These are phyloP conservation scores for Phytophthora litchii DNA, from an alignment of 352 stramenopile species.

Conservation along the genomic window DNA sequence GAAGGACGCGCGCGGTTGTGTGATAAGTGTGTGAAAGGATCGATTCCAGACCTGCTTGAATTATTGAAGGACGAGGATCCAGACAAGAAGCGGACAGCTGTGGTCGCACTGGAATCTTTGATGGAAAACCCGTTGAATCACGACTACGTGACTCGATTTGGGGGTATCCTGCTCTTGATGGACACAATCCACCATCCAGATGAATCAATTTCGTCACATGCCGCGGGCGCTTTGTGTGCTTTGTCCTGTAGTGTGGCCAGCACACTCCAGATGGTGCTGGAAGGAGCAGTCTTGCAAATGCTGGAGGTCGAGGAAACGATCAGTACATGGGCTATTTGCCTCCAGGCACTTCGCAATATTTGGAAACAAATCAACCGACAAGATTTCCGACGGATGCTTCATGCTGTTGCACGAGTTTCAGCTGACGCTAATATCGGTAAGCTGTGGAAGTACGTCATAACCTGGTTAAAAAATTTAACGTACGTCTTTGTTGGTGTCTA, in stretches of 20 bases:
- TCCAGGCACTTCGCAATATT: slow-evolving; percentile 85
- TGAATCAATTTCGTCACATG: slow-evolving; percentile 69
- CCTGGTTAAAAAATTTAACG: slow-evolving; percentile 3
- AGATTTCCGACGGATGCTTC: slow-evolving; percentile 87
- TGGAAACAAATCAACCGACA: slow-evolving; percentile 89
- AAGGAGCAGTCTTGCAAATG: slow-evolving; percentile 90
- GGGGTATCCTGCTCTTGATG: slow-evolving; percentile 75
- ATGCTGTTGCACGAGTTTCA: slow-evolving; percentile 81
- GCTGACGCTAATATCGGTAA: slow-evolving; percentile 77
- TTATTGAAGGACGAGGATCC: slow-evolving; percentile 59
- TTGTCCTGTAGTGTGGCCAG: slow-evolving; percentile 81
- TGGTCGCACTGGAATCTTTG: slow-evolving; percentile 81
- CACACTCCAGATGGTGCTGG: slow-evolving; percentile 86
- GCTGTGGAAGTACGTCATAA: background rate
- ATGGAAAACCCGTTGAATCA: slow-evolving; percentile 88
- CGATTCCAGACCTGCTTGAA: slow-evolving; percentile 71
- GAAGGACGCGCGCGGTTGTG: slow-evolving; percentile 83
- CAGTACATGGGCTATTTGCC: slow-evolving; percentile 78
- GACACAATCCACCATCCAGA: slow-evolving; percentile 72
- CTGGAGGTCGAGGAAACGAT: slow-evolving; percentile 83
- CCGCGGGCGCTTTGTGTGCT: slow-evolving; percentile 75
- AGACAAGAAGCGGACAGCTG: slow-evolving; percentile 69
- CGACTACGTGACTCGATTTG: slow-evolving; percentile 81
- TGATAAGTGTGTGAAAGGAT: slow-evolving; percentile 85
- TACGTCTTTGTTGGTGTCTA: slow-evolving; percentile 5